A percentile compares a stretch with the other conserved stretches of the same genome.
Evolutionary conservation across 2,329 filamentous ascomycete genomes (phyloP).

Genomic region (Exserohilum rostratum): DNA sequence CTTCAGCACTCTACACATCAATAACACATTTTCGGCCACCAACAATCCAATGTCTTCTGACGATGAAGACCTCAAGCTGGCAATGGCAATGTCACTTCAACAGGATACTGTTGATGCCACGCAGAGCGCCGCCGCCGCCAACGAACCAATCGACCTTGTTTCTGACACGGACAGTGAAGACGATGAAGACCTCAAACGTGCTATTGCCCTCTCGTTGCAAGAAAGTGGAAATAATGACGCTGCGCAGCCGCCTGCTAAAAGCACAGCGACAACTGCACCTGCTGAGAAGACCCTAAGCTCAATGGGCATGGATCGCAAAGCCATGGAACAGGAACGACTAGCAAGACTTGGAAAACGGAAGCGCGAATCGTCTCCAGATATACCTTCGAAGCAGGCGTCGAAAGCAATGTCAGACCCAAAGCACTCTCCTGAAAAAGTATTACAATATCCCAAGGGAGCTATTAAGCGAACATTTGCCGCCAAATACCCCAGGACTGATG

Average conservation of each 20-base stretch:
- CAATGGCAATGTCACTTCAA: constrained; percentile 39
- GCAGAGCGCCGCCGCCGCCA: neutral
- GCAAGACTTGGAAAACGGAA: constrained; percentile 68
- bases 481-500: constrained; percentile 67
- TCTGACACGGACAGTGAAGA: constrained; percentile 27
- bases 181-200: constrained; percentile 31
- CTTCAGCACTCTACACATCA: constrained; percentile 3
- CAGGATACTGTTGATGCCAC: constrained; percentile 16
- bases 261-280: neutral
- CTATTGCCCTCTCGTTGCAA: constrained; percentile 39
- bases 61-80: constrained; percentile 36
- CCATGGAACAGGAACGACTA: constrained; percentile 85
- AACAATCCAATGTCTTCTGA: constrained; percentile 33
- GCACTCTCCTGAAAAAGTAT: neutral
- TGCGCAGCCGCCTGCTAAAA: neutral
- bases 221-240: constrained; percentile 2
- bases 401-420: neutral
- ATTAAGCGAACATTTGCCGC: constrained; percentile 83
- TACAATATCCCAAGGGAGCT: constrained; percentile 63
- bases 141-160: constrained; percentile 23
- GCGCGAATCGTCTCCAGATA: constrained; percentile 56
- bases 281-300: constrained; percentile 29
- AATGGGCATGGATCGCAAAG: constrained; percentile 71
- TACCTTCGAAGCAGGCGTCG: constrained; percentile 32
- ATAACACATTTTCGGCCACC: neutral